Conservation (phyloP, 352 stramenopile genomes). For the Globisporangium heterothallicum region DNA sequence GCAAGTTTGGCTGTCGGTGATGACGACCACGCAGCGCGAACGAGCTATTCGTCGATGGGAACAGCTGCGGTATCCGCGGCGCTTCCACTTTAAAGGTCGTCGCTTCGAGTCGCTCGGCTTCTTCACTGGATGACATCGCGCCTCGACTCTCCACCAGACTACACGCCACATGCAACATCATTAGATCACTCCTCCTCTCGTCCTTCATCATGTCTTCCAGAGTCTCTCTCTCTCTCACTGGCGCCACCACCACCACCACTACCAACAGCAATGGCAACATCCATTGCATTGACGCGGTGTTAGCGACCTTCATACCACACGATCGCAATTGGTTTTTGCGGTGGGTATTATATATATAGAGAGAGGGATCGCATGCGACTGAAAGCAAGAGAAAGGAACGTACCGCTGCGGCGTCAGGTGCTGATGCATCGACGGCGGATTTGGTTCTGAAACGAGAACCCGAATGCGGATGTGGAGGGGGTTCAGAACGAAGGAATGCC, state of each 20-base stretch:
- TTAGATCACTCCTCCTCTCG: slow-evolving; percentile 15
- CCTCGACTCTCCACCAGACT: slow-evolving; percentile 25
- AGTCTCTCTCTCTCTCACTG: background rate
- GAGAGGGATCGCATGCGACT: slow-evolving; percentile 2
- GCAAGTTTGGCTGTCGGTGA: background rate
- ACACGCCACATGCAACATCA: slow-evolving; percentile 25
- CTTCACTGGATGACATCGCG: background rate
- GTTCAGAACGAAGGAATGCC: no score
- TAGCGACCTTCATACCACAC: no score
- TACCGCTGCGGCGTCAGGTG: slow-evolving; percentile 14
- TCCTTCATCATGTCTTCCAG: background rate
- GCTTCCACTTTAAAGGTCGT: slow-evolving; percentile 10
- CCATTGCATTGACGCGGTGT: no score
- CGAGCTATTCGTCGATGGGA: slow-evolving; percentile 12
- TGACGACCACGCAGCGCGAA: slow-evolving; percentile 5
- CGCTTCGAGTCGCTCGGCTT: background rate
- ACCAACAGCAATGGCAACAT: background rate
- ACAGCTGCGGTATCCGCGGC: slow-evolving; percentile 18
- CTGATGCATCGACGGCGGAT: slow-evolving; percentile 15
- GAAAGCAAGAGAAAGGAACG: background rate
- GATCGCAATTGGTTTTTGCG: background rate
- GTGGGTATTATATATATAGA: background rate
- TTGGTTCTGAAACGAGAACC: no score
- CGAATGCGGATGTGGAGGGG: background rate
- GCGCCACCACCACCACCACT: background rate